phyloP scores from a whole-genome alignment of 805 yeast genomes.

The Yarrowia osloensis region DNA sequence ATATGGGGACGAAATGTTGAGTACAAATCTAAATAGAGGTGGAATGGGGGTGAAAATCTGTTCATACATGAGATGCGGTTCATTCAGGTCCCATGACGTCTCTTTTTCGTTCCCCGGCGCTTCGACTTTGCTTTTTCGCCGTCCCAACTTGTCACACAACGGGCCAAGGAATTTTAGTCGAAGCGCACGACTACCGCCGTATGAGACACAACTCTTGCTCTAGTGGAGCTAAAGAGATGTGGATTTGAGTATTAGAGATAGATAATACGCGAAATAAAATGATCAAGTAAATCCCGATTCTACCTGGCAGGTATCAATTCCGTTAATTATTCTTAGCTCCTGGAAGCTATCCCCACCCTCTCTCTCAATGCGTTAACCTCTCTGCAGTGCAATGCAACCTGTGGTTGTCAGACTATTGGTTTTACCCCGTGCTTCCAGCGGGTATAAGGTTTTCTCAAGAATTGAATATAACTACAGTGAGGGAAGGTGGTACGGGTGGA shows the following conservation, averaged over 20 bases:
- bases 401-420: constrained; percentile 15
- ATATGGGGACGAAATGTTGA: not conserved
- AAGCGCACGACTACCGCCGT: too few relatives aligned
- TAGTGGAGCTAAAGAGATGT: not conserved
- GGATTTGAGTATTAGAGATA: not conserved
- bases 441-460: constrained; percentile 3
- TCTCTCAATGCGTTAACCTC: constrained; percentile 2
- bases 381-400: constrained; percentile 28
- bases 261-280: too few relatives aligned
- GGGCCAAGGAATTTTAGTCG: not conserved
- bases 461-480: constrained; percentile 10
- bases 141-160: not conserved
- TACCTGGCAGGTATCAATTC: not conserved
- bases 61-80: not conserved
- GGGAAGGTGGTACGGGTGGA: constrained; percentile 11
- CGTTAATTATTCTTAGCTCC: not conserved
- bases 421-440: constrained; percentile 20
- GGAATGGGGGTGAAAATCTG: not conserved
- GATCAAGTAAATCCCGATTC: not conserved
- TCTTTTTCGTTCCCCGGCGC: not conserved
- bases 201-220: not conserved
- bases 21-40: not conserved
- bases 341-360: not conserved
- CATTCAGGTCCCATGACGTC: constrained; percentile 18
- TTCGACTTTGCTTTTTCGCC: not conserved